Evolutionary conservation across 148 eudicot genomes (phyloP), one percentile per base, ranked within the genome.

Genomic region (Nepenthes mirabilis): DNA sequence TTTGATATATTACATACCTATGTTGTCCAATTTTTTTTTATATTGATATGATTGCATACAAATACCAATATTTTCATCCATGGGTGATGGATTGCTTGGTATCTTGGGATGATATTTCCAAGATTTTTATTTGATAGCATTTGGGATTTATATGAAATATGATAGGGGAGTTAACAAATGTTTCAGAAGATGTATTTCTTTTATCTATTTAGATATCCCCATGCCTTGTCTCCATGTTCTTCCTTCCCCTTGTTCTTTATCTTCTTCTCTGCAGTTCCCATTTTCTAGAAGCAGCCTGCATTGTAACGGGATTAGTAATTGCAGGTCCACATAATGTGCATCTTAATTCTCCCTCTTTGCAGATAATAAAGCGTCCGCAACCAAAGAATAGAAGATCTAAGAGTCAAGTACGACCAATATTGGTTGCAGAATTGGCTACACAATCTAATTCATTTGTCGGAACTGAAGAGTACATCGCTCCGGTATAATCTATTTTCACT

Each of bases 401-500:
- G 70, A 82, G 78, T 71, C 86, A 79, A 40, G 83, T 82, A 54
- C 95, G 87, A 8, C 96, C 98, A 14, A 64, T 73, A 43, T 83
- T 93, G 65, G 82, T 93, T 62, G 98, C 98, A 66, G 98, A 88
- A 69, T 96, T 96, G 48, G 62, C 62, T 68, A 70, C 85, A 11
- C 96, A 88, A 43, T 93, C 98, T 49, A 93, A 93, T 72, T 93
- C 98, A 14, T 93, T 93, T 73, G 98, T 93, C 62, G 98, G 98
- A 66, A 93, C 98, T 43, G 98, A 93, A 76, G 98, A 93, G 77
- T 93, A 93, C 75, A 93, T 93, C 71, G 95, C 98, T 68, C 98
- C 98, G 65, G 98, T 93, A 88, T 52, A 82, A 64, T 37, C 45
- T 34, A 58, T 2, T 36, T 54, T 33, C 61, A 23, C 37, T 48